Evolutionary conservation across 1,284 basidiomycete genomes (phyloP), one percentile per base, ranked within the genome.

Genomic region (Leccinum fuscescens): DNA sequence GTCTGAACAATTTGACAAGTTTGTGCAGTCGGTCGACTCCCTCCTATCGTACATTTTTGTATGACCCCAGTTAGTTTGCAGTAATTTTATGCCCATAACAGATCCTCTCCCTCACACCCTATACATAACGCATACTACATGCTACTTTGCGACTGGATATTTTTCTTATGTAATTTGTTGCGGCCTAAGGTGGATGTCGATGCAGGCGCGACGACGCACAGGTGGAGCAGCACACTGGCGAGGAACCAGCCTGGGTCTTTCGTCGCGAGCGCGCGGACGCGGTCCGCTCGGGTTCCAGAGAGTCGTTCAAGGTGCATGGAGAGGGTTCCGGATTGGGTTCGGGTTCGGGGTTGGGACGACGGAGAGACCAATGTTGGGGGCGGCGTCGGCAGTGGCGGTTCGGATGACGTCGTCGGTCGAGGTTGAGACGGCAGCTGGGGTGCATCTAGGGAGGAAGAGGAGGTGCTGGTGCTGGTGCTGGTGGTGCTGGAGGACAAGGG

Each of bases 201-300:
- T 20, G 20, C 20, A 20, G 20, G 20, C 20, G 20, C 20, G 20
- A 20, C 20, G 20, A 20, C 20, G 20, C 20, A 20, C 20, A 20
- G 20, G 20, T 20, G 20, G 20, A 20, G 20, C 20, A 74, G 72
- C 24, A 24, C 29, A 63, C 62, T 70, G 9, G 65, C 68, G 54
- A 73, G 70, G 37, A 68, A 65, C 72, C 70, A 72, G 0, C 65
- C 64, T 2, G 70, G 60, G 27, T 74, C 72, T 44, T 66, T 63
- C 37, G 55, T 70, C 6, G 62, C 64, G 15, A 72, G 71, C 12
- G 55, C 63, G 12, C 62, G 24, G 24, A 24, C 24, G 24, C 24
- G 24, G 14, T 69, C 63, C 12, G 49, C 39, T 27, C 24, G 24
- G 6, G 24, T 27, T 27, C 24, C 24, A 1, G 24, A 27, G 49